Base-by-base conservation (phyloP, 1,284 basidiomycete species). In the Macrocybe sp. region DNA sequence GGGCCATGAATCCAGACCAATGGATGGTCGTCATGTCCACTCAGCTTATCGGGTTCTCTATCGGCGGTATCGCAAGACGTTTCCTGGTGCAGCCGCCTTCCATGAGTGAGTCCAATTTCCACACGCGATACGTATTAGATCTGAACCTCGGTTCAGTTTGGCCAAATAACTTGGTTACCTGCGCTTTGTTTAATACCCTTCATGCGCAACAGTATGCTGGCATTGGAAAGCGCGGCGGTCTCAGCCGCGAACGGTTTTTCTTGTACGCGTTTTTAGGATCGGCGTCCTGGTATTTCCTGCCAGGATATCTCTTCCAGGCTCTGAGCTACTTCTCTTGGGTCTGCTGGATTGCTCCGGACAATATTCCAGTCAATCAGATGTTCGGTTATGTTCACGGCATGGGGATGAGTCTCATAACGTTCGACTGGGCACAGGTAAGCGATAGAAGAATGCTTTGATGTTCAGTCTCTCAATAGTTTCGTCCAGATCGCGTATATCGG, bases 61-160 rank as follows among this genome's bases (percentile, higher is more conserved):
- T 95, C 12, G 90, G 92, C 7, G 94, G 94, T n/a, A 66, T 90
- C 46, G 78, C 80, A 46, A 72, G 83, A 29, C 78, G 84, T 10
- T 89, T 91, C 73, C 73, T 94, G 34, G 89, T 94, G 6, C 81
- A 85, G 55, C 95, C 94, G 0, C 90, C 93, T 0, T 88, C 88
- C 0, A 92, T 97, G 89, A 90, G 83, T 95, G 79, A 81, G 81
- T 69, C 32, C 4, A 54, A 31, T 31, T 35, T 34, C 37, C 3
- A 38, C 7, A 8, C 9, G 3, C 9, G 34, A 28, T 38, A 38
- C 12, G 43, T 1, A 38, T 35, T 33, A 42, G 7, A 8, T 37
- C 22, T 44, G 44, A 53, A 33, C 56, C 45, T 37, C 46, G 28
- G 41, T 29, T 16, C 36, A 80, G 78, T 97, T 57, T 97, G 94